A percentile compares a stretch with the other conserved stretches of the same genome.
Conservation (phyloP, 176 grass and related monocot species). For the Poa pratensis region DNA sequence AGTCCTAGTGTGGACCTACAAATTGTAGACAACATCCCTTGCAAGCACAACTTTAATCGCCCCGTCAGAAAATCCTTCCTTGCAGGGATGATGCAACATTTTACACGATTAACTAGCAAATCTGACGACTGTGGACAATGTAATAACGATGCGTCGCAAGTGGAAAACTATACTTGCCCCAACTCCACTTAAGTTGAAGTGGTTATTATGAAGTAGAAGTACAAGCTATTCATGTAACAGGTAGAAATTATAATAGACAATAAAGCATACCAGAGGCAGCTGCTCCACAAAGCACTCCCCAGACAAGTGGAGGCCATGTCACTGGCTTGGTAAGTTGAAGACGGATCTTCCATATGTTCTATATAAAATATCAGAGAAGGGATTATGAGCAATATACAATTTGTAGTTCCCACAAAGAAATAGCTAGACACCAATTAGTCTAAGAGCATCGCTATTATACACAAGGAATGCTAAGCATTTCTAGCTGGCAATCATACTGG, state of each 20-base stretch:
- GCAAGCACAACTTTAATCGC: background rate
- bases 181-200: constrained; percentile 17
- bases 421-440: constrained; percentile 18
- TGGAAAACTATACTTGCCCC: background rate
- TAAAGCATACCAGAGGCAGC: constrained; percentile 80
- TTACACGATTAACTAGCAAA: constrained; percentile 14
- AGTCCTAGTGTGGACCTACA: background rate
- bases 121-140: background rate
- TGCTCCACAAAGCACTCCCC: constrained; percentile 95
- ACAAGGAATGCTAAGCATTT: background rate
- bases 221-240: constrained; percentile 11
- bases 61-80: background rate
- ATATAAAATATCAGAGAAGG: constrained; percentile 27
- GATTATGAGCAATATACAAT: background rate
- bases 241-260: background rate
- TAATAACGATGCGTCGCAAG: background rate
- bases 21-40: background rate
- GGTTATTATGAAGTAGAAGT: constrained; percentile 2
- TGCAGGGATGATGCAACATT: background rate
- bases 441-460: background rate
- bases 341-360: constrained; percentile 99
- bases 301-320: constrained; percentile 94
- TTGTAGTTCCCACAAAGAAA: constrained; percentile 4
- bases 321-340: constrained; percentile 98
- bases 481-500: background rate